Evolutionary conservation across 495 filamentous ascomycete genomes (phyloP).

Genomic region (Collariella sp.): DNA sequence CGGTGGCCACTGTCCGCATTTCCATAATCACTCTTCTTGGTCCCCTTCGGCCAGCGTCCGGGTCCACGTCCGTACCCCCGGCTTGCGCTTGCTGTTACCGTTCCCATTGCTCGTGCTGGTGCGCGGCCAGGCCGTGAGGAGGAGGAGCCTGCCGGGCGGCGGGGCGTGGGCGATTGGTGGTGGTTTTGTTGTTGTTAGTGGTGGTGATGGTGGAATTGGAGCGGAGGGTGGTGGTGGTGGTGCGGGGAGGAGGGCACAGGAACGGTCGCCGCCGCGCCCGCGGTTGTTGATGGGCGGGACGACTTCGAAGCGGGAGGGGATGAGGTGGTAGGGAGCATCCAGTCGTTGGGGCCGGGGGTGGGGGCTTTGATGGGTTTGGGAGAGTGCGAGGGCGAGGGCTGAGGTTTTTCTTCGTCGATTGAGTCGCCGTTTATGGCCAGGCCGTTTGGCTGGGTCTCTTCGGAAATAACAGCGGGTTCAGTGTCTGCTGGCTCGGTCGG

Average conservation of each 20-base stretch:
- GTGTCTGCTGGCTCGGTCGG: conserved; percentile 23
- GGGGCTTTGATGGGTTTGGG: background rate
- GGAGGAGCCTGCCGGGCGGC: conserved; percentile 17
- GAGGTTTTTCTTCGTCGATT: conserved; percentile 20
- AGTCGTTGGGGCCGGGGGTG: conserved; percentile 19
- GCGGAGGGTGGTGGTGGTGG: no score
- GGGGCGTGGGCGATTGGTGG: conserved; percentile 25
- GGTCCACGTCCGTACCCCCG: conserved; percentile 48
- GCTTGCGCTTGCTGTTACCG: conserved; percentile 34
- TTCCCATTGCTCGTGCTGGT: conserved; percentile 14
- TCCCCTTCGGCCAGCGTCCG: conserved; percentile 47
- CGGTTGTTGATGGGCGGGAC: conserved; percentile 68
- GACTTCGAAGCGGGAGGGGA: conserved; percentile 72
- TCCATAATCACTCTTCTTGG: conserved; percentile 49
- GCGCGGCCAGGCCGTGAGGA: conserved; percentile 27
- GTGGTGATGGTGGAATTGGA: conserved; percentile 23
- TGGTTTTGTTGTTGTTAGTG: conserved; percentile 9
- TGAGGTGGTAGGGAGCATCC: conserved; percentile 47
- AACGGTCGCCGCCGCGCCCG: conserved; percentile 24
- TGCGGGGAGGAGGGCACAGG: conserved; percentile 23
- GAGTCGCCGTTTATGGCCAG: conserved; percentile 14
- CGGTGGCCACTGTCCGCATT: conserved; percentile 46
- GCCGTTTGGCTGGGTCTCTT: conserved; percentile 17
- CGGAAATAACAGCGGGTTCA: background rate
- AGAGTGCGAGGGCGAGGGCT: conserved; percentile 20